Evolutionary conservation across 345 rosid species (phyloP), one percentile per base, ranked within the genome.

Genomic region (Diplotaxis tenuifolia): DNA sequence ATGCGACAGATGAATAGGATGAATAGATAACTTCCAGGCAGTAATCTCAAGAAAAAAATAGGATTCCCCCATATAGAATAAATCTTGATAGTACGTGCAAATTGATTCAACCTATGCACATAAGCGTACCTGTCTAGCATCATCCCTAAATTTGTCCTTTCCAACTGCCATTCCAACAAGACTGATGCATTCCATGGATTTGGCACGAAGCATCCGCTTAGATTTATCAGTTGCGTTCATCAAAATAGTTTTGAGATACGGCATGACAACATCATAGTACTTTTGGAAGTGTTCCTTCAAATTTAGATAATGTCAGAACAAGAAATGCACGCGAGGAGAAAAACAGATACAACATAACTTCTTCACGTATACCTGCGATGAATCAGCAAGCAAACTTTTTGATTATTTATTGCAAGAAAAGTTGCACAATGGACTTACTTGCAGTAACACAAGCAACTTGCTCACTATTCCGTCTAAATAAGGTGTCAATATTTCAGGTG

Each of bases 91-190:
- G 52, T 9, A 70, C 50, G 50, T n/a, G 2, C n/a, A 23, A 56
- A 11, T 58, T 71, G 22, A 23, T 42, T 21, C 27, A 47, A 42
- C 47, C 70, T 61, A 59, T 56, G 56, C 65, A 47, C 8, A 23
- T 27, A 11, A 2, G 7, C 62, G 16, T 85, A 96, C 99, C 99
- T 96, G 97, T 68, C 89, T 92, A 12, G 99, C 99, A 58, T 96
- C 99, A 61, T 86, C 91, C 81, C 87, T 90, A 75, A 96, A 96
- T 83, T 88, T 96, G 61, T 96, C 97, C 80, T 96, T 96, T 68
- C 99, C 99, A 58, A 96, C 99, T 74, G 99, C 99, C 99, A 96
- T 96, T 69, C 99, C 99, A 80, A 96, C 99, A 70, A 96, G 84
- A 84, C 99, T 96, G 68, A 96, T 96, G 85, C 99, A 96, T 74